phyloP scores from a whole-genome alignment of 2,329 filamentous ascomycete species.

The Diaporthe sp. region DNA sequence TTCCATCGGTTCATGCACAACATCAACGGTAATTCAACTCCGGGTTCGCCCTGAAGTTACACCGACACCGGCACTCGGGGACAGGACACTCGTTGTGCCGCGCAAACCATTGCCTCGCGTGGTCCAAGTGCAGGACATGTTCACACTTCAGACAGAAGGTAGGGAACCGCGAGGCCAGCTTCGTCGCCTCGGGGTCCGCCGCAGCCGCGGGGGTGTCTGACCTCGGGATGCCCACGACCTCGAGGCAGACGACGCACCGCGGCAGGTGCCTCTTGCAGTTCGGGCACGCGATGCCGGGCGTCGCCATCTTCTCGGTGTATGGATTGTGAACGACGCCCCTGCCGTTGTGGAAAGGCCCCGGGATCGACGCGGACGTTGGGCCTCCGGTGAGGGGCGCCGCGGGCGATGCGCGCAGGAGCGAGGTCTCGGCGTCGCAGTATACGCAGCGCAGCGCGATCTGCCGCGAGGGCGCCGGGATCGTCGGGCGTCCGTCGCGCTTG shows the following conservation, averaged over 20 bases:
- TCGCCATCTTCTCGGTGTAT: constrained; percentile 63
- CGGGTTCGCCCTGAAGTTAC: constrained; percentile 69
- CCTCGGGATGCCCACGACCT: constrained; percentile 72
- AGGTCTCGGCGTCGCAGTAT: constrained; percentile 75
- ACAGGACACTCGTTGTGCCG: constrained; percentile 74
- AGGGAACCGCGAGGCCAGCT: constrained; percentile 68
- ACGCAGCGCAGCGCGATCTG: constrained; percentile 82
- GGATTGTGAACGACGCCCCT: constrained; percentile 58
- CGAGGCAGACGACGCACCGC: constrained; percentile 74
- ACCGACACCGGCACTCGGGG: constrained; percentile 74
- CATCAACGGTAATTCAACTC: constrained; percentile 63
- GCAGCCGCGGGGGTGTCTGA: constrained; percentile 67
- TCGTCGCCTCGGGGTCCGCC: constrained; percentile 53
- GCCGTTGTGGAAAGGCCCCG: constrained; percentile 40
- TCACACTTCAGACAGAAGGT: constrained; percentile 77
- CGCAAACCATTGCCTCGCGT: constrained; percentile 74
- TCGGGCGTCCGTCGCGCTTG: constrained; percentile 70
- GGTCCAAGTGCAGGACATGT: constrained; percentile 75
- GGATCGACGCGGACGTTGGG: constrained; percentile 27
- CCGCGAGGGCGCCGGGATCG: constrained; percentile 71
- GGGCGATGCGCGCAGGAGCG: constrained; percentile 31
- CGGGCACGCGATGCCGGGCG: constrained; percentile 72
- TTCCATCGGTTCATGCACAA: background rate
- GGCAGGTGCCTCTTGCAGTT: constrained; percentile 75
- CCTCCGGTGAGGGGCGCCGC: constrained; percentile 20